Conservation (phyloP, 164 flowering plant genomes). For the Dillenia suffruticosa region DNA sequence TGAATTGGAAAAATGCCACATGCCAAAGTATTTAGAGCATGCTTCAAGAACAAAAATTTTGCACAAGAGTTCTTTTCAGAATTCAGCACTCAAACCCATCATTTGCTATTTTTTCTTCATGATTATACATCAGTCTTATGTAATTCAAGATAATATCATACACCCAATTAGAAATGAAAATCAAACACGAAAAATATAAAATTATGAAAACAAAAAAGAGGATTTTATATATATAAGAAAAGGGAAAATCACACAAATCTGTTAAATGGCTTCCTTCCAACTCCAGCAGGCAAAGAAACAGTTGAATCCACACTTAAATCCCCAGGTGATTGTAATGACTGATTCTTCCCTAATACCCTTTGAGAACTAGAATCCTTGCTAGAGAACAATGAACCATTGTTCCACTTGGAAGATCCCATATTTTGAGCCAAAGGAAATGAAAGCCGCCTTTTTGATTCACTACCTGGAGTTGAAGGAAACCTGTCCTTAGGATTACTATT, state of each 20-base stretch:
- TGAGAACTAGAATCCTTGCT: constrained; percentile 45
- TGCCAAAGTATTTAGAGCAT: too few species aligned
- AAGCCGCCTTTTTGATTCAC: constrained; percentile 48
- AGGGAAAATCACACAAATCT: constrained; percentile 65
- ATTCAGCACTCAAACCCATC: constrained; percentile 21
- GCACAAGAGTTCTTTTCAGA: too few species aligned
- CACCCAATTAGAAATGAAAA: constrained; percentile 13
- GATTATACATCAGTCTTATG: constrained; percentile 19
- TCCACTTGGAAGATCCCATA: constrained; percentile 68
- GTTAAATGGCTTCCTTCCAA: constrained; percentile 86
- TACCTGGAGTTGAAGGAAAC: constrained; percentile 34
- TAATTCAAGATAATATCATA: constrained; percentile 15
- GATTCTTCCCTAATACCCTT: constrained; percentile 29
- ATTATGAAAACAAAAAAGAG: background rate
- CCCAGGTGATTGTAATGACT: constrained; percentile 48
- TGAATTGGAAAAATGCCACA: too few species aligned
- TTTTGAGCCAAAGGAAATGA: constrained; percentile 64
- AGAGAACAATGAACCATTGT: constrained; percentile 45
- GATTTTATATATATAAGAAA: constrained; percentile 11
- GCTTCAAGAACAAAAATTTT: too few species aligned
- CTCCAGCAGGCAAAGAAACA: constrained; percentile 67
- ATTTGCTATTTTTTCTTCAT: constrained; percentile 17
- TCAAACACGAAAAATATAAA: background rate
- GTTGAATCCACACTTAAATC: constrained; percentile 79
- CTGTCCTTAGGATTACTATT: constrained; percentile 48